Evolutionary conservation across 2,329 filamentous ascomycete species (phyloP).

Genomic region (Pseudocercospora vitis): DNA sequence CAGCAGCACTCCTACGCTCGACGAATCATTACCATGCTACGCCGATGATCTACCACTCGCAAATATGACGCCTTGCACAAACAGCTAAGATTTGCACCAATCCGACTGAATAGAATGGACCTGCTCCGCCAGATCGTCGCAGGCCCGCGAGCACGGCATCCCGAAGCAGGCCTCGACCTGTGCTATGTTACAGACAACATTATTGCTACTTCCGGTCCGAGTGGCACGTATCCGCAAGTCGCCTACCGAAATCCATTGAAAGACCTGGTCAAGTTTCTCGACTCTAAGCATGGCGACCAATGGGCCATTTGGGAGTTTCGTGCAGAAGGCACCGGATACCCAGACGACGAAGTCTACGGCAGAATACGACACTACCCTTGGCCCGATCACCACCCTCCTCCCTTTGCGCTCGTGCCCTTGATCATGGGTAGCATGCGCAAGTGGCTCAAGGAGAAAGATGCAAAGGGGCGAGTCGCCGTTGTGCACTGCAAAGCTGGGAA

Average conservation of each 20-base stretch:
- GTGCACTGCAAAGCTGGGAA: slow-evolving; percentile 98
- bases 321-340: slow-evolving; percentile 93
- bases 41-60: not conserved
- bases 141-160: slow-evolving; percentile 77
- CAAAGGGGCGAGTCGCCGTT: slow-evolving; percentile 68
- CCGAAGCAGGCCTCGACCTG: slow-evolving; percentile 85
- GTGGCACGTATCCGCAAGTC: slow-evolving; percentile 81
- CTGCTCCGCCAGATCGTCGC: slow-evolving; percentile 88
- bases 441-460: slow-evolving; percentile 65
- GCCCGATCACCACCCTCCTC: slow-evolving; percentile 95
- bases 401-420: slow-evolving; percentile 82
- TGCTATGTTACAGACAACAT: slow-evolving; percentile 91
- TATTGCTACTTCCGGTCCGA: slow-evolving; percentile 79
- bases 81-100: slow-evolving; percentile 11
- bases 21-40: not conserved
- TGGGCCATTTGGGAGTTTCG: slow-evolving; percentile 99
- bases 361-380: slow-evolving; percentile 90
- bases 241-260: slow-evolving; percentile 94
- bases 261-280: slow-evolving; percentile 81
- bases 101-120: slow-evolving; percentile 16
- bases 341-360: slow-evolving; percentile 81
- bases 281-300: slow-evolving; percentile 74
- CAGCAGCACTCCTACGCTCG: not conserved
- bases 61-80: slow-evolving; percentile 4
- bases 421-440: slow-evolving; percentile 92